phyloP scores from a whole-genome alignment of 805 yeast genomes.

The Candida pseudoglaebosa region DNA sequence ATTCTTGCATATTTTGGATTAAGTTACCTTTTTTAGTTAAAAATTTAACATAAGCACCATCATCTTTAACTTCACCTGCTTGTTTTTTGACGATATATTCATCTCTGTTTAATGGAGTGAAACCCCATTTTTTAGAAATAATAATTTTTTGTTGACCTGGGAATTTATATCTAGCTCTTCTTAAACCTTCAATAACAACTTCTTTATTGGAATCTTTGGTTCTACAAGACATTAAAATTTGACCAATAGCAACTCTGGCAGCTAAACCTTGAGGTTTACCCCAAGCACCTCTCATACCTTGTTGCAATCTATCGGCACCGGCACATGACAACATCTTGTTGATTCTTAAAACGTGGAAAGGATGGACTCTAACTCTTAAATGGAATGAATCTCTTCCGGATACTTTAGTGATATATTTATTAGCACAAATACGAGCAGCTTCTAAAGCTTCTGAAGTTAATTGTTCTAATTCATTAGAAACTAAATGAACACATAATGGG shows the following conservation, averaged over 20 bases:
- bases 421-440: slow-evolving; percentile 99
- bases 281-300: slow-evolving; percentile 99
- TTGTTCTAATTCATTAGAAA: slow-evolving; percentile 99
- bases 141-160: slow-evolving; percentile 99
- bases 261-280: slow-evolving; percentile 99
- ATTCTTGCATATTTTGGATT: slow-evolving; percentile 83
- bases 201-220: slow-evolving; percentile 98
- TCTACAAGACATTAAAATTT: slow-evolving; percentile 96
- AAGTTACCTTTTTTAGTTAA: slow-evolving; percentile 94
- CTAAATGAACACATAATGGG: slow-evolving; percentile 99
- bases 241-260: slow-evolving; percentile 98
- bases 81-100: slow-evolving; percentile 93
- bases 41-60: slow-evolving; percentile 99
- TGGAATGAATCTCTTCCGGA: slow-evolving; percentile 99
- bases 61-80: slow-evolving; percentile 98
- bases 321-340: slow-evolving; percentile 99
- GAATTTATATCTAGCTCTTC: slow-evolving; percentile 99
- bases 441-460: slow-evolving; percentile 99
- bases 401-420: slow-evolving; percentile 97
- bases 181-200: slow-evolving; percentile 96
- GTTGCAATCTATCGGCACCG: slow-evolving; percentile 99
- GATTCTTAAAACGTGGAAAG: slow-evolving; percentile 99
- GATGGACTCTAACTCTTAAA: slow-evolving; percentile 99
- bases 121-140: slow-evolving; percentile 99
- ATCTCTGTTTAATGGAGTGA: slow-evolving; percentile 98